Evolutionary conservation across 73 alveolate species (phyloP).

Genomic region (Uronychia binucleata): DNA sequence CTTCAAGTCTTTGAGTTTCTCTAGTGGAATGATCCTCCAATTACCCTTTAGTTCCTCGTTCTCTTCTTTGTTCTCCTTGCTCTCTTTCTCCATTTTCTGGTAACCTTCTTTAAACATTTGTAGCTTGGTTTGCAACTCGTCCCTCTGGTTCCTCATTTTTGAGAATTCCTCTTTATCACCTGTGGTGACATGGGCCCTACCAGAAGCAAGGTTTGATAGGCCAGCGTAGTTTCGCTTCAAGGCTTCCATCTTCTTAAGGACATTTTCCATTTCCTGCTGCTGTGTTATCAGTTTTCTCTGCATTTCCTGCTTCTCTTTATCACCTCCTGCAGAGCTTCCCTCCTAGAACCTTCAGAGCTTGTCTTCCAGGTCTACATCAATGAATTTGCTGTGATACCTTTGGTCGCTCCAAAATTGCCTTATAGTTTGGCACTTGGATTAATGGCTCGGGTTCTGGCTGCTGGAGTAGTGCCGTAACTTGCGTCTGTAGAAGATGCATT

Average conservation of each 20-base stretch:
- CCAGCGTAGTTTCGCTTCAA: slow-evolving; percentile 34
- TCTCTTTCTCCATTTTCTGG: neutral
- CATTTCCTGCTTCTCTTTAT: neutral
- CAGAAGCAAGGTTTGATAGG: slow-evolving; percentile 5
- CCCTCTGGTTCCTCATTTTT: neutral
- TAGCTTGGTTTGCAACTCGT: neutral
- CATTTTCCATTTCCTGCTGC: slow-evolving; percentile 4
- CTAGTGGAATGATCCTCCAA: neutral
- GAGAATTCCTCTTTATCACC: slow-evolving; percentile 16
- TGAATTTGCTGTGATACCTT: neutral
- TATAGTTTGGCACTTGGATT: neutral
- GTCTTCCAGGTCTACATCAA: neutral
- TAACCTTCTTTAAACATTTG: neutral
- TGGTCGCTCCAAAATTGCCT: neutral
- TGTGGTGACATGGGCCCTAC: neutral
- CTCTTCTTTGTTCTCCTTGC: slow-evolving; percentile 11
- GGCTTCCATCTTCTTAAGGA: slow-evolving; percentile 11
- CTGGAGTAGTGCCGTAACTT: neutral
- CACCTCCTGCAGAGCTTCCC: neutral
- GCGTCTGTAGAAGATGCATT: neutral
- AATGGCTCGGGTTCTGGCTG: neutral
- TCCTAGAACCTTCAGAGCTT: neutral
- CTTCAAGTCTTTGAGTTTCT: slow-evolving; percentile 8
- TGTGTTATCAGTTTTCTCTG: slow-evolving; percentile 1
- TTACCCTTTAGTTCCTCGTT: neutral